Conservation (phyloP, 192 early-diverging fungal species). For the Linnemannia hyalina region DNA sequence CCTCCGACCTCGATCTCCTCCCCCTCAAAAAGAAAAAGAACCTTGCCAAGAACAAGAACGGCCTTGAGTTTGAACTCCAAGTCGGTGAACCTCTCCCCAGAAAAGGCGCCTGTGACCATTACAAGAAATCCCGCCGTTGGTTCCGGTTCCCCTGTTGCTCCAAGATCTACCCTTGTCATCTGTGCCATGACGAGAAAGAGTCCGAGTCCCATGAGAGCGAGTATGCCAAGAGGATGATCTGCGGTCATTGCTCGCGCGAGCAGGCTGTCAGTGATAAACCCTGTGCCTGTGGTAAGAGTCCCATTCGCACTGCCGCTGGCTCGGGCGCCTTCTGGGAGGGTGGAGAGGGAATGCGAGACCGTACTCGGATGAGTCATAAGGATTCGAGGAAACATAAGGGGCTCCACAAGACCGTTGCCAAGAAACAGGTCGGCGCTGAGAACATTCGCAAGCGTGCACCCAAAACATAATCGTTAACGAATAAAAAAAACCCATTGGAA, state of each 20-base stretch:
- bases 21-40: slow-evolving; percentile 61
- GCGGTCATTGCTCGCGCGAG: slow-evolving; percentile 88
- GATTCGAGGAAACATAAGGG: slow-evolving; percentile 55
- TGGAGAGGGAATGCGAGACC: slow-evolving; percentile 86
- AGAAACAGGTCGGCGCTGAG: slow-evolving; percentile 49
- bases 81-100: slow-evolving; percentile 81
- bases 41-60: slow-evolving; percentile 62
- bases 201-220: slow-evolving; percentile 69
- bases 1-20: slow-evolving; percentile 40
- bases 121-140: slow-evolving; percentile 89
- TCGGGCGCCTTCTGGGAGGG: slow-evolving; percentile 90
- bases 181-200: slow-evolving; percentile 86
- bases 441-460: slow-evolving; percentile 36
- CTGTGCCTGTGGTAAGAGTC: slow-evolving; percentile 79
- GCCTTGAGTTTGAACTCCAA: slow-evolving; percentile 71
- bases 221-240: slow-evolving; percentile 85
- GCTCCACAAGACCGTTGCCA: slow-evolving; percentile 38
- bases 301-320: slow-evolving; percentile 63
- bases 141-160: slow-evolving; percentile 94
- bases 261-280: slow-evolving; percentile 68
- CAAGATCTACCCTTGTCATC: slow-evolving; percentile 85
- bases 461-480: not conserved
- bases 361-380: slow-evolving; percentile 79
- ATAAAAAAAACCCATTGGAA: not conserved
- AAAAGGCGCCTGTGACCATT: slow-evolving; percentile 88